These are phyloP conservation scores for Madurella fahalii DNA, from an alignment of 2,329 filamentous ascomycete species.

Conservation along the genomic window DNA sequence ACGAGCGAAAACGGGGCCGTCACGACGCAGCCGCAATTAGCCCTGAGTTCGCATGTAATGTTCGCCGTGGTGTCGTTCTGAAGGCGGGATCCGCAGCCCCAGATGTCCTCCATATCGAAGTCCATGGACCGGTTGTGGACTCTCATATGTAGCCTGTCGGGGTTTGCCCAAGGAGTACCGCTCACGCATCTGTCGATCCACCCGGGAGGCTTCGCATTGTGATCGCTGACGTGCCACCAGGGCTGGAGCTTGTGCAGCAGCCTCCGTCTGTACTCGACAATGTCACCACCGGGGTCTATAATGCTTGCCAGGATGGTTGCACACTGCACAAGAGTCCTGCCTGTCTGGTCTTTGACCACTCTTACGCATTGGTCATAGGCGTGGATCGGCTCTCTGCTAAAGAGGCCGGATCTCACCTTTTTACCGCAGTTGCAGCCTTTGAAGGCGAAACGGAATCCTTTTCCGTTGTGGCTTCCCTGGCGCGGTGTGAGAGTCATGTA, in stretches of 20 bases:
- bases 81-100: slow-evolving; percentile 22
- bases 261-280: slow-evolving; percentile 5
- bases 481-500: background rate
- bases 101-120: slow-evolving; percentile 12
- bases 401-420: background rate
- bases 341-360: slow-evolving; percentile 8
- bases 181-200: slow-evolving; percentile 10
- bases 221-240: slow-evolving; percentile 1
- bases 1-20: slow-evolving; percentile 23
- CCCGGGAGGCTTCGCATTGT: slow-evolving; percentile 4
- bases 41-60: slow-evolving; percentile 22
- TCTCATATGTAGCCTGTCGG: slow-evolving; percentile 5
- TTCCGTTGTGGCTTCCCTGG: background rate
- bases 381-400: slow-evolving; percentile 3
- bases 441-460: slow-evolving; percentile 4
- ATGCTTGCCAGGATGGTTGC: slow-evolving; percentile 2
- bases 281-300: slow-evolving; percentile 1
- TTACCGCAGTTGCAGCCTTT: slow-evolving; percentile 10
- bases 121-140: slow-evolving; percentile 27
- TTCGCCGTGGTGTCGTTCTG: slow-evolving; percentile 24
- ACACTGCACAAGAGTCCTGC: slow-evolving; percentile 6
- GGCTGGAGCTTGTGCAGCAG: slow-evolving; percentile 6
- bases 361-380: background rate
- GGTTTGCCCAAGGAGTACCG: slow-evolving; percentile 24
- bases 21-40: slow-evolving; percentile 28